Percentiles rank a stretch among this genome's conserved stretches.
phyloP scores from a whole-genome alignment of 2,329 filamentous ascomycete genomes.

The Dactylellina haptotyla region DNA sequence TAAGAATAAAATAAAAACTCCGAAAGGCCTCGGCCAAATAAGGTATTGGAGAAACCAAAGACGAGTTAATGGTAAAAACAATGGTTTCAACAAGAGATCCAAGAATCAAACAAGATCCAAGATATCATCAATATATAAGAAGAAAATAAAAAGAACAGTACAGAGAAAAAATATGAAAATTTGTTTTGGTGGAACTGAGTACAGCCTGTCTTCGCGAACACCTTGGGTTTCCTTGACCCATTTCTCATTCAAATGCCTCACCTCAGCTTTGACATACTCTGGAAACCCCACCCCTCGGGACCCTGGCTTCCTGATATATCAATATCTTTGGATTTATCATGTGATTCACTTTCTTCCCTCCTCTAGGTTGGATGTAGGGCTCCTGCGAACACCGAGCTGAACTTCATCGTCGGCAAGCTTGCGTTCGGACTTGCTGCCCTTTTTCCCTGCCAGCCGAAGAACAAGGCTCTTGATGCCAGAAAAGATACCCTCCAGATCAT shows the following conservation, averaged over 20 bases:
- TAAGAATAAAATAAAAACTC: neutral
- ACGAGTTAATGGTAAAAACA: too few relatives aligned
- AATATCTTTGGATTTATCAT: too few relatives aligned
- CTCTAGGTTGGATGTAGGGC: constrained; percentile 9
- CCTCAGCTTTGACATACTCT: too few relatives aligned
- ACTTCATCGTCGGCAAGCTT: constrained; percentile 18
- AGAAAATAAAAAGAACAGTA: neutral
- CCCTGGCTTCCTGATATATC: too few relatives aligned
- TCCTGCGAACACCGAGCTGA: constrained; percentile 22
- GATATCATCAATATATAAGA: neutral
- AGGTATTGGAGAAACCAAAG: too few relatives aligned
- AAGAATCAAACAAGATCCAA: neutral
- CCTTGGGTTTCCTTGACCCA: too few relatives aligned
- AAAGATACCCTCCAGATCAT: constrained; percentile 41
- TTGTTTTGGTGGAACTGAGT: neutral
- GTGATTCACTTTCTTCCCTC: constrained; percentile 7
- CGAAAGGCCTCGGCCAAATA: too few relatives aligned
- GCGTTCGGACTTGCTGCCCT: neutral
- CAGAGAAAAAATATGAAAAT: neutral
- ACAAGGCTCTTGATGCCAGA: constrained; percentile 36
- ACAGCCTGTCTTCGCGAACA: too few relatives aligned
- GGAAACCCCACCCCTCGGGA: neutral
- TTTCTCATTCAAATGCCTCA: too few relatives aligned
- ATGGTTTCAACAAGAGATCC: neutral
- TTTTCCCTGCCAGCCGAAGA: constrained; percentile 30